Conservation (phyloP, 2,329 filamentous ascomycete species). For the Colletotrichum lupini region DNA sequence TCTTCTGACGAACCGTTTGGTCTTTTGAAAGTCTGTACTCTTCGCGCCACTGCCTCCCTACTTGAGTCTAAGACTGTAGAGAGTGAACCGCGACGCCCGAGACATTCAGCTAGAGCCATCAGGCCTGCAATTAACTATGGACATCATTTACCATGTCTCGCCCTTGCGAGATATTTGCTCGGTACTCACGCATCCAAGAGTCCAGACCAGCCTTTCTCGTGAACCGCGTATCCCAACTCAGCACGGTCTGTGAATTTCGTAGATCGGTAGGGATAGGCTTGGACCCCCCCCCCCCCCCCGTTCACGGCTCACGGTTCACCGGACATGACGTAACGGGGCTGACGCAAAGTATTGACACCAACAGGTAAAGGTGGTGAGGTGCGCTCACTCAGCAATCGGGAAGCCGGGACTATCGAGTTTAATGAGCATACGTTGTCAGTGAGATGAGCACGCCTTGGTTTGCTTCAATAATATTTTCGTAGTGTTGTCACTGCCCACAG, state of each 20-base stretch:
- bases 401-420: not conserved
- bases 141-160: not conserved
- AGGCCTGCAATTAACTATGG: no score
- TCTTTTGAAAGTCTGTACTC: not conserved
- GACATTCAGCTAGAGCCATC: no score
- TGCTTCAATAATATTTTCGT: not conserved
- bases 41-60: not conserved
- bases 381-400: not conserved
- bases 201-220: not conserved
- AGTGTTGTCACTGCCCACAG: not conserved
- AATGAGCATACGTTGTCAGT: not conserved
- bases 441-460: not conserved
- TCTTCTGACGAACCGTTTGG: conserved; percentile 11
- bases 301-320: not conserved
- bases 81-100: not conserved
- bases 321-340: conserved; percentile 24
- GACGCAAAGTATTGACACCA: not conserved
- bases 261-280: conserved; percentile 12
- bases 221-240: no score
- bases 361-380: not conserved
- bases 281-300: not conserved
- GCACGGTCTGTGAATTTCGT: not conserved
- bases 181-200: not conserved
- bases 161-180: not conserved
- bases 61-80: not conserved